A percentile compares a stretch with the other conserved stretches of the same genome.
These are phyloP conservation scores for Phanerodontia chrysosporium DNA, from an alignment of 768 basidiomycete species.

Conservation along the genomic window DNA sequence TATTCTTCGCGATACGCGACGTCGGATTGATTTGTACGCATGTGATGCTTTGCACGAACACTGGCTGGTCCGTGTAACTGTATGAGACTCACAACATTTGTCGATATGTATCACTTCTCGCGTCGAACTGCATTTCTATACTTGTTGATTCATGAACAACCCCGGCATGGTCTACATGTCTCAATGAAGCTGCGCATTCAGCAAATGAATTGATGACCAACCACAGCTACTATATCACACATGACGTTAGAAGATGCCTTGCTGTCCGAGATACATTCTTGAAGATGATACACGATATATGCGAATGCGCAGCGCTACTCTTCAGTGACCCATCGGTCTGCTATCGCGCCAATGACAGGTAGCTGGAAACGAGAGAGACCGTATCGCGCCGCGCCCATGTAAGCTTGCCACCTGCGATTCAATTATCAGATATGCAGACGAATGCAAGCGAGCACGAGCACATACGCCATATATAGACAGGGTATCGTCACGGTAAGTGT, in stretches of 20 bases:
- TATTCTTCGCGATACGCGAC: background rate
- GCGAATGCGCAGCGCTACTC: slow-evolving; percentile 34
- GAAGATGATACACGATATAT: background rate
- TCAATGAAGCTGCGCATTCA: too few species aligned
- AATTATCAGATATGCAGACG: too few species aligned
- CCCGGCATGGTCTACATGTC: too few species aligned
- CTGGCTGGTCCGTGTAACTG: slow-evolving; percentile 17
- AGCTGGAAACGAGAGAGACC: slow-evolving; percentile 55
- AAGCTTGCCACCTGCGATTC: slow-evolving; percentile 41
- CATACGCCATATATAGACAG: slow-evolving; percentile 55
- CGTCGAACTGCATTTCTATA: slow-evolving; percentile 16
- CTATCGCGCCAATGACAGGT: slow-evolving; percentile 60
- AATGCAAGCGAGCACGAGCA: background rate
- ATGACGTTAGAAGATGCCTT: background rate
- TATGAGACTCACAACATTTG: slow-evolving; percentile 6
- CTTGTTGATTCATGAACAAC: slow-evolving; percentile 2
- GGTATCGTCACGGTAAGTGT: slow-evolving; percentile 41
- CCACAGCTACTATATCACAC: too few species aligned
- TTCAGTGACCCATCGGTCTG: slow-evolving; percentile 65
- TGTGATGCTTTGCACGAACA: slow-evolving; percentile 9
- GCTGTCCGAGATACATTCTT: background rate
- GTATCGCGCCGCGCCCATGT: slow-evolving; percentile 46
- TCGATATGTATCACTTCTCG: slow-evolving; percentile 17
- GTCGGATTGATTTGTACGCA: slow-evolving; percentile 1
- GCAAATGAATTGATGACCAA: too few species aligned